Percentiles rank a stretch among this genome's conserved stretches.
phyloP scores from a whole-genome alignment of 129 eudicot species.

The sunflower (Helianthus annuus) region DNA sequence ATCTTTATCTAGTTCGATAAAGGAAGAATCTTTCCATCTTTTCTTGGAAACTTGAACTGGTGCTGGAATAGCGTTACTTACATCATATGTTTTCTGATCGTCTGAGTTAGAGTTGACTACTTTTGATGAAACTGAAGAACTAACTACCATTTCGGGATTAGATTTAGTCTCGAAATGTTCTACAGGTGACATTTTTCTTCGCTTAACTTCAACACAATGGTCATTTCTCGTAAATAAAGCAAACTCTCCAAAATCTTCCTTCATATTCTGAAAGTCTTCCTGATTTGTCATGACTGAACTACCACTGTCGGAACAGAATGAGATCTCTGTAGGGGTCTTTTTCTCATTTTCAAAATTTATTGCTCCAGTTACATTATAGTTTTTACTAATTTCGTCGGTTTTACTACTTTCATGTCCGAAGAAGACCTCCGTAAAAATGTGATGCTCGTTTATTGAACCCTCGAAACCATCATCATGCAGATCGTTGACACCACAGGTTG shows the following conservation, averaged over 20 bases:
- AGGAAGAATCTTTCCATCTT: constrained; percentile 61
- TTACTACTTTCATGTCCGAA: constrained; percentile 45
- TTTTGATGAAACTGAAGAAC: constrained; percentile 37
- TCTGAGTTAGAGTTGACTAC: constrained; percentile 35
- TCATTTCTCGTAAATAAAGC: constrained; percentile 29
- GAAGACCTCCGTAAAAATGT: constrained; percentile 60
- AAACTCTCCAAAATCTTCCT: constrained; percentile 42
- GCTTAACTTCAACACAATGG: constrained; percentile 42
- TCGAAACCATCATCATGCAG: constrained; percentile 73
- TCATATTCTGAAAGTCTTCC: constrained; percentile 36
- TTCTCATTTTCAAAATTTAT: constrained; percentile 36
- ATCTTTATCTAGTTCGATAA: constrained; percentile 51
- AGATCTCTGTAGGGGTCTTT: constrained; percentile 31
- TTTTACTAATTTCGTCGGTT: constrained; percentile 34
- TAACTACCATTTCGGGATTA: constrained; percentile 29
- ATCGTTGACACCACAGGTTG: constrained; percentile 40
- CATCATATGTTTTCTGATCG: constrained; percentile 45
- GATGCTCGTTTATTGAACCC: constrained; percentile 60
- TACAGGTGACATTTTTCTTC: constrained; percentile 45
- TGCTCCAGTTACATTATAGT: constrained; percentile 42
- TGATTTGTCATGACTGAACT: constrained; percentile 59
- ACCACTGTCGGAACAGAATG: constrained; percentile 57
- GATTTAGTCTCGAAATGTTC: constrained; percentile 43
- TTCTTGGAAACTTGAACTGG: constrained; percentile 46
- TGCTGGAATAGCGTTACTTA: constrained; percentile 45